Percentiles rank a stretch among this genome's conserved stretches.
These are phyloP conservation scores for Gossypium stocksii DNA, from an alignment of 345 rosid species.

Conservation along the genomic window DNA sequence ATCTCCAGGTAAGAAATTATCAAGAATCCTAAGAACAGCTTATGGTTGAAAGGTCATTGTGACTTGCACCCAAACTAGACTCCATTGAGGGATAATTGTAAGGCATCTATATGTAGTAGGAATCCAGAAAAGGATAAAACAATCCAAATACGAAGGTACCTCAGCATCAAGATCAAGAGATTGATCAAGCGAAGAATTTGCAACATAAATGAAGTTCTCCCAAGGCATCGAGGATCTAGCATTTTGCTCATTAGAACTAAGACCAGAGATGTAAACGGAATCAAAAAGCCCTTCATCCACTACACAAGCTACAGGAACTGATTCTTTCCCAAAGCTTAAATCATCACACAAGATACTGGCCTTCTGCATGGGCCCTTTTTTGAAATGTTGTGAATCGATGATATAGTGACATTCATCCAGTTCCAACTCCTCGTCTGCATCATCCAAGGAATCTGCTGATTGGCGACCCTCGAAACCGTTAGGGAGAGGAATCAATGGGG, in stretches of 20 bases:
- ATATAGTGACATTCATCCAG: slow-evolving; percentile 85
- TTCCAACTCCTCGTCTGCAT: slow-evolving; percentile 44
- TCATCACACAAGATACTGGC: slow-evolving; percentile 59
- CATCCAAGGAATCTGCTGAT: slow-evolving; percentile 25
- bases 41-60: background rate
- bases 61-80: background rate
- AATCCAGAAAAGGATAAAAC: slow-evolving; percentile 5
- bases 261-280: slow-evolving; percentile 26
- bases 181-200: slow-evolving; percentile 53
- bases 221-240: slow-evolving; percentile 50
- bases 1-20: background rate
- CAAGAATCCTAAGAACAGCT: background rate
- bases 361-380: slow-evolving; percentile 41
- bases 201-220: slow-evolving; percentile 70
- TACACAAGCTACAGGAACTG: slow-evolving; percentile 63
- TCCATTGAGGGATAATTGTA: background rate
- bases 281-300: slow-evolving; percentile 56
- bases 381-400: slow-evolving; percentile 54
- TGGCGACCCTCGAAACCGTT: slow-evolving; percentile 26
- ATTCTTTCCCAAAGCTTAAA: slow-evolving; percentile 84
- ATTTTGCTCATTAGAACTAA: slow-evolving; percentile 27
- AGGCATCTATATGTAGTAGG: background rate
- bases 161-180: slow-evolving; percentile 43
- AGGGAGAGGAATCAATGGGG: slow-evolving; percentile 40
- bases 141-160: slow-evolving; percentile 45